Percentiles rank a stretch among this genome's conserved stretches.
These are phyloP conservation scores for Cucurbitaria berberidis DNA, from an alignment of 2,329 filamentous ascomycete genomes.

Conservation along the genomic window DNA sequence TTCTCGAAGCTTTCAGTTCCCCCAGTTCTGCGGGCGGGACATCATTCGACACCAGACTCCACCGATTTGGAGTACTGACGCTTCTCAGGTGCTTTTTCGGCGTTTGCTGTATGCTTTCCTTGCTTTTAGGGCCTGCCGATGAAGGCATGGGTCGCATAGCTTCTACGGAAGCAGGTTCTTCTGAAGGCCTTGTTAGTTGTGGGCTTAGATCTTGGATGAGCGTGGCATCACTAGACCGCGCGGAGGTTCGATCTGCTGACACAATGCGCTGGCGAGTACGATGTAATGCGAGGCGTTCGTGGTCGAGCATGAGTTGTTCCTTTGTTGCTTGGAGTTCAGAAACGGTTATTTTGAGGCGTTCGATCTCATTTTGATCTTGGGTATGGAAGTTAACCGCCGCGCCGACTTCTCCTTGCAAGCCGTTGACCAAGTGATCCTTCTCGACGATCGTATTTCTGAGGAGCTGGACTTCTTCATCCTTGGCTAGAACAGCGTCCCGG, in stretches of 20 bases:
- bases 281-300: conserved; percentile 36
- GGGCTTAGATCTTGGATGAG: conserved; percentile 35
- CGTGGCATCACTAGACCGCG: conserved; percentile 42
- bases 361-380: conserved; percentile 35
- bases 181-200: conserved; percentile 17
- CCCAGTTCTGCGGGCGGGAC: conserved; percentile 29
- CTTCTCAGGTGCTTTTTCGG: conserved; percentile 20
- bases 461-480: conserved; percentile 29
- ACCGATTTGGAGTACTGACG: conserved; percentile 20
- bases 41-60: conserved; percentile 29
- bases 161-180: conserved; percentile 18
- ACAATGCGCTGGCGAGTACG: conserved; percentile 28
- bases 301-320: conserved; percentile 41
- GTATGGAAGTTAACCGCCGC: conserved; percentile 18
- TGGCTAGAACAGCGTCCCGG: conserved; percentile 24
- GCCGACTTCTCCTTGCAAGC: conserved; percentile 27
- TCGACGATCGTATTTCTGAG: conserved; percentile 20
- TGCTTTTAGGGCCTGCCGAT: conserved; percentile 7
- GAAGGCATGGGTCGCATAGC: conserved; percentile 8
- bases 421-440: conserved; percentile 27
- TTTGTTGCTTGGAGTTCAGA: conserved; percentile 36
- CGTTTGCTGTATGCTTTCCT: conserved; percentile 26
- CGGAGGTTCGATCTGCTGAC: conserved; percentile 31
- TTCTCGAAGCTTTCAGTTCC: conserved; percentile 14
- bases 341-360: conserved; percentile 29